Evolutionary conservation across 1,139 yeast genomes (phyloP).

Genomic region (Nakaseomyces bracarensis): DNA sequence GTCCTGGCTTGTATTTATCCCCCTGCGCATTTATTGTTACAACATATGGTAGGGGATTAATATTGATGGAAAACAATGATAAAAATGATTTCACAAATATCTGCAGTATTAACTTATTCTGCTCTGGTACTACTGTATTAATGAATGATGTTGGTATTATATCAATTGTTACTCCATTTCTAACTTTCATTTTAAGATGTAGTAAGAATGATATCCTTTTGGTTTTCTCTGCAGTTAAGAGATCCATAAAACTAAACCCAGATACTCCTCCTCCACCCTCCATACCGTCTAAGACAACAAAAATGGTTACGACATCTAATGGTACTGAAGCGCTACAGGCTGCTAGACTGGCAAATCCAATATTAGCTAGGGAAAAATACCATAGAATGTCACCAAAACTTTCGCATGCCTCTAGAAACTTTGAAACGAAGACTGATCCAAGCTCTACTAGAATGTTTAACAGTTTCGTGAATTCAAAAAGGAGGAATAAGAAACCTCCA

Average conservation of each 20-base stretch:
- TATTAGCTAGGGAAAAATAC: constrained; percentile 9
- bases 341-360: constrained; percentile 19
- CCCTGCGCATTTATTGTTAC: constrained; percentile 3
- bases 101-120: constrained; percentile 2
- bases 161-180: constrained; percentile 3
- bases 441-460: constrained; percentile 26
- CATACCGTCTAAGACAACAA: constrained; percentile 10
- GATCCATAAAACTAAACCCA: constrained; percentile 6
- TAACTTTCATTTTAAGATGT: constrained; percentile 4
- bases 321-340: constrained; percentile 18
- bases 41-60: constrained; percentile 4
- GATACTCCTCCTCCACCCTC: constrained; percentile 12
- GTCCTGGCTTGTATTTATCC: not conserved
- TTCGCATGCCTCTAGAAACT: not conserved
- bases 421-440: not conserved
- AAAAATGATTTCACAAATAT: not conserved
- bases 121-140: not conserved
- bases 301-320: not conserved
- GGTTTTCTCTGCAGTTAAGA: constrained; percentile 5
- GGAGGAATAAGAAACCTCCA: constrained; percentile 17
- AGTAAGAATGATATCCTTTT: constrained; percentile 2
- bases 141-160: constrained; percentile 5
- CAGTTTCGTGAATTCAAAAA: constrained; percentile 29
- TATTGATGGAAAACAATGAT: not conserved
- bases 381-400: constrained; percentile 1